Evolutionary conservation across 1,284 basidiomycete species (phyloP).

Genomic region (Xanthoconium separans): DNA sequence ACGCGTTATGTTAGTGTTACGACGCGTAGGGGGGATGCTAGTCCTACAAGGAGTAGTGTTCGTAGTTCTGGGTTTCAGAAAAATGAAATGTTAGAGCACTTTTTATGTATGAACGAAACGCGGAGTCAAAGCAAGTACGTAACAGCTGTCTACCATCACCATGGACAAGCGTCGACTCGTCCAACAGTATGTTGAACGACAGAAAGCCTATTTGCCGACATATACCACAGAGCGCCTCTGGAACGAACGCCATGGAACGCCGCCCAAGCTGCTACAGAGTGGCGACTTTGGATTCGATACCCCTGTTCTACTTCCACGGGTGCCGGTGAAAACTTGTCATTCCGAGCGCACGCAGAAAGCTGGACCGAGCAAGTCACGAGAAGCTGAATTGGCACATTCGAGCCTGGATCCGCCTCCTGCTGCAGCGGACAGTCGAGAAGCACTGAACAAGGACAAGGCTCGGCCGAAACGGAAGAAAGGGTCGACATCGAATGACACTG

Average conservation of each 20-base stretch:
- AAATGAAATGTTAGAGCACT: slow-evolving; percentile 3
- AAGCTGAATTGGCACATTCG: not conserved
- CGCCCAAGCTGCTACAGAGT: slow-evolving; percentile 8
- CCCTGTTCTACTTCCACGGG: slow-evolving; percentile 56
- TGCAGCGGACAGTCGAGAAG: not conserved
- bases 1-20: slow-evolving; percentile 6
- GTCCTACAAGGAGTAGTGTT: slow-evolving; percentile 3
- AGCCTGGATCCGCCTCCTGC: not conserved
- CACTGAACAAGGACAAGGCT: slow-evolving; percentile 9
- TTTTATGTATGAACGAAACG: not conserved
- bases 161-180: slow-evolving; percentile 46
- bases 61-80: not conserved
- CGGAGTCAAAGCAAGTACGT: slow-evolving; percentile 10
- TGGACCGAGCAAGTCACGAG: slow-evolving; percentile 4
- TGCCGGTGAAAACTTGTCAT: slow-evolving; percentile 11
- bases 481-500: slow-evolving; percentile 15
- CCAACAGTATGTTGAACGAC: slow-evolving; percentile 48
- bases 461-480: slow-evolving; percentile 16
- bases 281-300: slow-evolving; percentile 49
- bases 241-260: slow-evolving; percentile 29
- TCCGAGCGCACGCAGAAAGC: slow-evolving; percentile 1
- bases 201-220: slow-evolving; percentile 42
- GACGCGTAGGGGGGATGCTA: not conserved
- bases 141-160: slow-evolving; percentile 3
- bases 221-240: slow-evolving; percentile 46